These are phyloP conservation scores for Phytopythium montanum DNA, from an alignment of 352 stramenopile species.

Conservation along the genomic window DNA sequence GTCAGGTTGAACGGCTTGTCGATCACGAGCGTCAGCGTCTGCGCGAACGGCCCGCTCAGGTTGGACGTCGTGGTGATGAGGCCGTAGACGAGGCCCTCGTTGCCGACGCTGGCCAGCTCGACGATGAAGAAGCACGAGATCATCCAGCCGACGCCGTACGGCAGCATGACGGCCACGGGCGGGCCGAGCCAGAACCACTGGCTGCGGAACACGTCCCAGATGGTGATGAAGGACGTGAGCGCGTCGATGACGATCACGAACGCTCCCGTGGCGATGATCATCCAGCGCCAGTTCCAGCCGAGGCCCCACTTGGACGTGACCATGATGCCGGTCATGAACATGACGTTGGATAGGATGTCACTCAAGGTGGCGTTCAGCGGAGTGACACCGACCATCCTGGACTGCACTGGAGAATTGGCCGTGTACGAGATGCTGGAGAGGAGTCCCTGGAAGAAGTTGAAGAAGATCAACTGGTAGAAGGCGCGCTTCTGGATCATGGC, in stretches of 20 bases:
- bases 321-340: conserved; percentile 17
- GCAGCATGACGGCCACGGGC: neutral
- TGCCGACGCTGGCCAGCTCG: conserved; percentile 21
- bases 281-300: conserved; percentile 3
- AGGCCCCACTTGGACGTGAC: conserved; percentile 6
- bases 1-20: conserved; percentile 16
- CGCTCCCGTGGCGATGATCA: conserved; percentile 7
- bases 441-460: conserved; percentile 17
- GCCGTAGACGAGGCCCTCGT: conserved; percentile 24
- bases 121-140: conserved; percentile 22
- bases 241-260: conserved; percentile 9
- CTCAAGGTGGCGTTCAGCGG: conserved; percentile 13
- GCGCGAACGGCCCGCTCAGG: conserved; percentile 32
- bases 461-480: conserved; percentile 25
- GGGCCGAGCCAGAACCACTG: conserved; percentile 16
- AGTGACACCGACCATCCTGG: conserved; percentile 16
- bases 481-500: conserved; percentile 15
- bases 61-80: conserved; percentile 36
- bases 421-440: conserved; percentile 18
- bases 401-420: conserved; percentile 9
- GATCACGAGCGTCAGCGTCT: conserved; percentile 15
- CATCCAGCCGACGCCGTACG: conserved; percentile 15
- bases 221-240: conserved; percentile 11
- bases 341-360: conserved; percentile 11
- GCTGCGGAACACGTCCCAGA: conserved; percentile 18